Evolutionary conservation across 2,329 filamentous ascomycete genomes (phyloP).

Genomic region (Botrytis pseudocinerea): DNA sequence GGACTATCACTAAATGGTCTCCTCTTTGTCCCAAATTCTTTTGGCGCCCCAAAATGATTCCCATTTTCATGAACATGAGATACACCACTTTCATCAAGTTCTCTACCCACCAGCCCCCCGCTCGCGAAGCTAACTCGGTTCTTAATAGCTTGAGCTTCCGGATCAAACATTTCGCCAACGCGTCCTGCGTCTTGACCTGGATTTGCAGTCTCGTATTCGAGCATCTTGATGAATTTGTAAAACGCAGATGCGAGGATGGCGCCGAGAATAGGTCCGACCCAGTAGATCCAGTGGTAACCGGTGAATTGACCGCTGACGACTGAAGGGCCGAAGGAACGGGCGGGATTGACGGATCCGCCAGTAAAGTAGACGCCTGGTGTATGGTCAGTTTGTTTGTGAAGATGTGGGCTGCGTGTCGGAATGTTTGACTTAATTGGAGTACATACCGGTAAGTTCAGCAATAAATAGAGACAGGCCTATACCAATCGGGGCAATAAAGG

Average conservation of each 20-base stretch:
- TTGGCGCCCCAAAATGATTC: neutral
- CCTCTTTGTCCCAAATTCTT: conserved; percentile 5
- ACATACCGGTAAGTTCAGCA: conserved; percentile 42
- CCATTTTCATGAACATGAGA: neutral
- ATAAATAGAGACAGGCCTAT: conserved; percentile 51
- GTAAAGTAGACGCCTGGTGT: conserved; percentile 48
- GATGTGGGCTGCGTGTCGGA: too few relatives aligned
- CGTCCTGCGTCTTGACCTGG: conserved; percentile 36
- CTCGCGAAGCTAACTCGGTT: neutral
- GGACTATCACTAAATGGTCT: conserved; percentile 29
- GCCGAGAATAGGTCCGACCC: conserved; percentile 53
- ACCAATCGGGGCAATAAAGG: conserved; percentile 50
- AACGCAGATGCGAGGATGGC: conserved; percentile 50
- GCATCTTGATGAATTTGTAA: conserved; percentile 51
- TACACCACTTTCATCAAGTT: neutral
- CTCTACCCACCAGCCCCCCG: neutral
- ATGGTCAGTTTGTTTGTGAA: neutral
- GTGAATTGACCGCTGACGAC: conserved; percentile 47
- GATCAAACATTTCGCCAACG: neutral
- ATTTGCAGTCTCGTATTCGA: conserved; percentile 52
- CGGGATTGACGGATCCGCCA: conserved; percentile 50
- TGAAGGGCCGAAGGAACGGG: conserved; percentile 49
- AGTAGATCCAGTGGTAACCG: conserved; percentile 51
- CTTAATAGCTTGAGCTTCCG: neutral
- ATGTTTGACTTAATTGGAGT: conserved; percentile 42